These are phyloP conservation scores for Chamaecrista fasciculata DNA, from an alignment of 306 rosid species.

Conservation along the genomic window DNA sequence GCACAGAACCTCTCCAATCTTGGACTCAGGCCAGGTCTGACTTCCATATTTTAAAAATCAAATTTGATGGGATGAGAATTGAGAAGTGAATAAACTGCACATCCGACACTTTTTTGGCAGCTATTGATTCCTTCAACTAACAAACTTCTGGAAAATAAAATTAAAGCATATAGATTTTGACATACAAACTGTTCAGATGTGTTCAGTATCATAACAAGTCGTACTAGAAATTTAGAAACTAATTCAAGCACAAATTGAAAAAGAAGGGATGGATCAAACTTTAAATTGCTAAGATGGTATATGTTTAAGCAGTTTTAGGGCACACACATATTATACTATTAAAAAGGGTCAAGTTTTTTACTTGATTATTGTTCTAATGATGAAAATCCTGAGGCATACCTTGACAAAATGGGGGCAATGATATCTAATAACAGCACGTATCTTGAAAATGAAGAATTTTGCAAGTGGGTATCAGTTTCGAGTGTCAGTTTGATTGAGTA, in stretches of 20 bases:
- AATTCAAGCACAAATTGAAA: slow-evolving; percentile 10
- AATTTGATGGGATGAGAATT: too few relatives aligned
- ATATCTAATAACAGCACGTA: slow-evolving; percentile 61
- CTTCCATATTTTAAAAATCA: too few relatives aligned
- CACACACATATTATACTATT: too few relatives aligned
- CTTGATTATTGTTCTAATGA: too few relatives aligned
- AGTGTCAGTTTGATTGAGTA: too few relatives aligned
- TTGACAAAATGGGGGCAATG: slow-evolving; percentile 74
- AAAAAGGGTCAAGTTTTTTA: too few relatives aligned
- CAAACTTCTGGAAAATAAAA: not conserved
- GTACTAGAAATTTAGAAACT: not conserved
- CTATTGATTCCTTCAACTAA: too few relatives aligned
- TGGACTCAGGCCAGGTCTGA: too few relatives aligned
- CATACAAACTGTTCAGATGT: not conserved
- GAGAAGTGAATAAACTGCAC: too few relatives aligned
- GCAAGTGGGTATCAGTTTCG: slow-evolving; percentile 30
- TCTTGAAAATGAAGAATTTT: slow-evolving; percentile 47
- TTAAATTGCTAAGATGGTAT: not conserved
- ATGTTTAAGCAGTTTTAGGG: not conserved
- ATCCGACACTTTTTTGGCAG: too few relatives aligned
- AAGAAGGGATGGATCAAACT: too few relatives aligned
- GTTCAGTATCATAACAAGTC: slow-evolving; percentile 2
- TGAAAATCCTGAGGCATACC: slow-evolving; percentile 47
- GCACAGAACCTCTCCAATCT: too few relatives aligned
- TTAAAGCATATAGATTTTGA: not conserved